Conservation (phyloP, 257 asterid species). For the Scutellaria barbata region DNA sequence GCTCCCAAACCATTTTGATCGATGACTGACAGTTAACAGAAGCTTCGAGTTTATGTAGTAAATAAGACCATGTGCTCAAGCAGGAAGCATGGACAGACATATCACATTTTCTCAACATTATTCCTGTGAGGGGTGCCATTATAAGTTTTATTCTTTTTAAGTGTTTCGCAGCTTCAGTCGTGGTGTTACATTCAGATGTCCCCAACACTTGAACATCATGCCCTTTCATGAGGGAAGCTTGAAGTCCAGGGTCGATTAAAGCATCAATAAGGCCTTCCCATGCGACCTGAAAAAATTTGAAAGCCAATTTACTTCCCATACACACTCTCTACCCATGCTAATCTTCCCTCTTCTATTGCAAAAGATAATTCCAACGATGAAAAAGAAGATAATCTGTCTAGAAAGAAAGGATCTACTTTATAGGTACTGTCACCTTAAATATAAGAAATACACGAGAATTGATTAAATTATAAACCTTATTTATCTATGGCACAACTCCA, state of each 20-base stretch:
- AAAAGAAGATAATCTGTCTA: background rate
- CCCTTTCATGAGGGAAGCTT: conserved; percentile 38
- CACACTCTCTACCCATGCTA: background rate
- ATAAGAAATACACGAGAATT: background rate
- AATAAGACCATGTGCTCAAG: conserved; percentile 85
- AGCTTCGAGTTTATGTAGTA: conserved; percentile 70
- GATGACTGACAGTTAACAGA: conserved; percentile 50
- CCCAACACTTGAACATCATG: conserved; percentile 31
- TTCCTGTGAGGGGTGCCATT: conserved; percentile 71
- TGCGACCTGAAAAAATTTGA: conserved; percentile 59
- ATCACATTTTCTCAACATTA: conserved; percentile 73
- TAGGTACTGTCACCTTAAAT: background rate
- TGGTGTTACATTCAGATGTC: conserved; percentile 38
- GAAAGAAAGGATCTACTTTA: conserved; percentile 9
- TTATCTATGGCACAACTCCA: background rate
- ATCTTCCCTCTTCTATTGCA: background rate
- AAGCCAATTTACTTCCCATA: conserved; percentile 23
- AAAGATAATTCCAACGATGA: conserved; percentile 5
- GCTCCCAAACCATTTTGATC: conserved; percentile 66
- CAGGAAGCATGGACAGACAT: conserved; percentile 68
- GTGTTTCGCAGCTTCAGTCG: conserved; percentile 41
- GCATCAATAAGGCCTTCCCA: conserved; percentile 86
- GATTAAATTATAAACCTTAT: conserved; percentile 6
- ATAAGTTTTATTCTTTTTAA: conserved; percentile 66
- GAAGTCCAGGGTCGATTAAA: conserved; percentile 52